Evolutionary conservation across 2,329 filamentous ascomycete genomes (phyloP), one percentile per base, ranked within the genome.

Genomic region (Calcarisporium arbuscula): DNA sequence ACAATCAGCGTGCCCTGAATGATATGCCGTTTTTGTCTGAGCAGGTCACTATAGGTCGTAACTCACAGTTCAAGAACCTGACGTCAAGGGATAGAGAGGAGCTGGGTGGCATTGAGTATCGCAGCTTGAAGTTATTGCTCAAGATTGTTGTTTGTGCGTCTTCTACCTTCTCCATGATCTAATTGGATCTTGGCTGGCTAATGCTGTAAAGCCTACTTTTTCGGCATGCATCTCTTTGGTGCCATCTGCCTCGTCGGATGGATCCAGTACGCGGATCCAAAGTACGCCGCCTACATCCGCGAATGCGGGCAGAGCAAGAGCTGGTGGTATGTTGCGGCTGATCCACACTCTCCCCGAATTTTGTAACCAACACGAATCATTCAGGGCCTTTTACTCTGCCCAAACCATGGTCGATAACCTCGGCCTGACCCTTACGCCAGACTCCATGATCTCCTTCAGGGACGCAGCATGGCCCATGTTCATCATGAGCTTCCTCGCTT

Each of bases 351-450:
- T 9, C 22, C 18, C 19, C 16, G 21, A 35, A 15, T 18, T 19
- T 39, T 16, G 32, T 19, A 8, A 23, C 12, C 16, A 10, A 17
- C 9, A 29, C 8, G 15, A 8, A 4, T 22, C 2, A 8, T 18
- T 6, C 10, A 68, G 66, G 67, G 65, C 60, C 3, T 58, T 71
- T 19, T 72, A 65, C 47, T 66, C 68, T 1, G 57, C 68, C 1
- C 66, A 70, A 39, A 74, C 70, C 1, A 71, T 71, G 56, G 53
- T 66, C 11, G 56, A 65, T 34, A 76, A 76, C 39, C 58, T 74
- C 5, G 72, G 72, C 16, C 66, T 73, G 36, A 72, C 70, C 1
- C 56, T 77, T 8, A 70, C 72, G 0, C 68, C 72, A 1, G 68
- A 74, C 34, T 74, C 70, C 3, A 72, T 73, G 68, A 51, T 69